Evolutionary conservation across 2,329 filamentous ascomycete species (phyloP).

Genomic region (Monilinia fructicola): DNA sequence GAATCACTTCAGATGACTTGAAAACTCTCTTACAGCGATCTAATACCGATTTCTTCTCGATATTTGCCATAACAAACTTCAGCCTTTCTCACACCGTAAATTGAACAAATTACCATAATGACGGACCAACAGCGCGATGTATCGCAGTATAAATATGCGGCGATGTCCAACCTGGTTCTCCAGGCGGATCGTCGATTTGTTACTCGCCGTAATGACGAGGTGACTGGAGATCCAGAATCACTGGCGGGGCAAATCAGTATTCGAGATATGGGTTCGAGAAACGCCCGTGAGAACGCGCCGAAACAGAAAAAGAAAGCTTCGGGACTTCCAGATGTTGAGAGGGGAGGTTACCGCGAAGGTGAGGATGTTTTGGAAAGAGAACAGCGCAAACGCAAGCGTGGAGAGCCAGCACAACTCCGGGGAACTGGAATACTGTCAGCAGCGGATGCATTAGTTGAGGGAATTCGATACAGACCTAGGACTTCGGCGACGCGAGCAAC

Average conservation of each 20-base stretch:
- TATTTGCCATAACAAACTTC: conserved; percentile 30
- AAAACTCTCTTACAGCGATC: conserved; percentile 17
- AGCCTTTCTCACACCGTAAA: conserved; percentile 34
- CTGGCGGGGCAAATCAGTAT: conserved; percentile 92
- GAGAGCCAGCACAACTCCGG: conserved; percentile 67
- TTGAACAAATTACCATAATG: conserved; percentile 50
- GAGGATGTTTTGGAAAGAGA: conserved; percentile 80
- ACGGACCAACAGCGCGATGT: conserved; percentile 77
- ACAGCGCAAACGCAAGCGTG: conserved; percentile 80
- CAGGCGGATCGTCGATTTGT: conserved; percentile 98
- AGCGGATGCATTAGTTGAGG: conserved; percentile 84
- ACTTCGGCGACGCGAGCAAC: conserved; percentile 89
- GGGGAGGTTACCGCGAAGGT: conserved; percentile 75
- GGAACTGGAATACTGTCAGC: conserved; percentile 79
- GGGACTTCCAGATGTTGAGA: conserved; percentile 67
- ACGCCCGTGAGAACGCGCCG: conserved; percentile 75
- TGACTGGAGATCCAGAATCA: conserved; percentile 95
- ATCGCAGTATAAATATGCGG: conserved; percentile 98
- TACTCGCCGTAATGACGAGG: conserved; percentile 87
- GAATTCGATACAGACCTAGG: conserved; percentile 85
- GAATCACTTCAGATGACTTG: conserved; percentile 22
- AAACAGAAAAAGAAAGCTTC: conserved; percentile 73
- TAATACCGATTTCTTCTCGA: conserved; percentile 19
- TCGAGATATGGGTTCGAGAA: conserved; percentile 87
- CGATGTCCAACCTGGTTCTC: conserved; percentile 99